These are phyloP conservation scores for Wallacemonas sp. DNA, from an alignment of 208 protist species.

Conservation along the genomic window DNA sequence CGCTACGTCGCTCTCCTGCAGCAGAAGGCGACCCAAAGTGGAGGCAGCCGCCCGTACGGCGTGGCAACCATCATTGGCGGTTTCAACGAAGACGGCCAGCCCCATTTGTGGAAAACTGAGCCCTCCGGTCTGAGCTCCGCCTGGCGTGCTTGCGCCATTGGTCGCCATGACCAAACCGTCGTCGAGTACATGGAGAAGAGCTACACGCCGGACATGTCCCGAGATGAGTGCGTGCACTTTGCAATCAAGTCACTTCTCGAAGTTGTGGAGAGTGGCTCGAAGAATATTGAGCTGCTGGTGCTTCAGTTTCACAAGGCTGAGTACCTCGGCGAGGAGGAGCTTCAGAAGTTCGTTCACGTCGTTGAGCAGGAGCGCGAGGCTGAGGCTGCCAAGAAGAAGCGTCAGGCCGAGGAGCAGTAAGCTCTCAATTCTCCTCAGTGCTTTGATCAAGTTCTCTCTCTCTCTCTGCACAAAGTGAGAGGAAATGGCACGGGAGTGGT, in stretches of 20 bases:
- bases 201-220: conserved; percentile 92
- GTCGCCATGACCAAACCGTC: conserved; percentile 97
- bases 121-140: conserved; percentile 86
- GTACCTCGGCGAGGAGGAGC: conserved; percentile 81
- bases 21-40: conserved; percentile 98
- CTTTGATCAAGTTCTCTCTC: too few species aligned
- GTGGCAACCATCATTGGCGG: conserved; percentile 99
- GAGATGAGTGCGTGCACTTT: conserved; percentile 96
- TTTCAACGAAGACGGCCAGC: conserved; percentile 97
- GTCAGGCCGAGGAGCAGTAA: conserved; percentile 83
- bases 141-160: conserved; percentile 84
- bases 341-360: conserved; percentile 72
- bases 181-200: conserved; percentile 99
- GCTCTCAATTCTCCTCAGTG: neutral
- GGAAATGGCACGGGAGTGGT: too few species aligned
- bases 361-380: conserved; percentile 90
- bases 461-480: conserved; percentile 4
- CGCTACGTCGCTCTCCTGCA: conserved; percentile 98
- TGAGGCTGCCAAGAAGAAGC: conserved; percentile 78
- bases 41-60: conserved; percentile 99
- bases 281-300: conserved; percentile 90
- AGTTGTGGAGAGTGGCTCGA: conserved; percentile 93
- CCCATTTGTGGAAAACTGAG: conserved; percentile 91
- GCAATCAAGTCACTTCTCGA: conserved; percentile 98
- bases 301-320: conserved; percentile 59